phyloP scores from a whole-genome alignment of 805 yeast genomes.

The Starmerella vaccinii region DNA sequence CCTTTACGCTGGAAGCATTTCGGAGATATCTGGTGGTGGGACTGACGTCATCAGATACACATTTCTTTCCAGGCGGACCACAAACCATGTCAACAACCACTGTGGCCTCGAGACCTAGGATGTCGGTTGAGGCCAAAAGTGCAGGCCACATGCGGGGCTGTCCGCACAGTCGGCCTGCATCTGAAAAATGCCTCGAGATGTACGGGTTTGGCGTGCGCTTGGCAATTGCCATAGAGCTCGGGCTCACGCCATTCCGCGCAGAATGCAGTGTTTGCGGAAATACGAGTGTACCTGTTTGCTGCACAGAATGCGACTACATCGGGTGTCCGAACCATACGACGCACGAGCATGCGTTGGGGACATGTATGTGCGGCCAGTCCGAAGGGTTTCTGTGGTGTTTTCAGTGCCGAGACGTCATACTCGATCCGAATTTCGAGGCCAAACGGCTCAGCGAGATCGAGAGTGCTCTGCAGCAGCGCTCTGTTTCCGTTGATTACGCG shows the following conservation, averaged over 20 bases:
- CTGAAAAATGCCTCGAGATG: constrained; percentile 10
- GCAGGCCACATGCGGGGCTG: constrained; percentile 8
- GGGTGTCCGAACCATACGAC: constrained; percentile 22
- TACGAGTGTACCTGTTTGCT: constrained; percentile 17
- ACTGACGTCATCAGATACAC: constrained; percentile 6
- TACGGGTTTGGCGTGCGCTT: constrained; percentile 16
- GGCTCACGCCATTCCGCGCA: constrained; percentile 8
- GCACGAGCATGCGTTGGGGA: constrained; percentile 45
- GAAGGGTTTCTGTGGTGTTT: constrained; percentile 55
- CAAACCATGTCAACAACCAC: constrained; percentile 5
- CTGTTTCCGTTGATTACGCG: neutral
- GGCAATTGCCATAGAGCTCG: constrained; percentile 11
- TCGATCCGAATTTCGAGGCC: constrained; percentile 35
- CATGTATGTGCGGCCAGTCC: constrained; percentile 53
- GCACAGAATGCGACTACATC: constrained; percentile 22
- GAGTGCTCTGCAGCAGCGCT: constrained; percentile 4
- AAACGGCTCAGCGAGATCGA: constrained; percentile 7
- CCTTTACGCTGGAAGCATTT: neutral
- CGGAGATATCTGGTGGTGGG: neutral
- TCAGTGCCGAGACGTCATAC: constrained; percentile 62
- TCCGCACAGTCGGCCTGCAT: constrained; percentile 14
- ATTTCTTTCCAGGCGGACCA: neutral
- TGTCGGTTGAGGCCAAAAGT: neutral
- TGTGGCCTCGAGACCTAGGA: neutral
- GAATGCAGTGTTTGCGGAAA: constrained; percentile 14